Evolutionary conservation across 768 basidiomycete genomes (phyloP).

Genomic region (Panaeolus cyanescens): DNA sequence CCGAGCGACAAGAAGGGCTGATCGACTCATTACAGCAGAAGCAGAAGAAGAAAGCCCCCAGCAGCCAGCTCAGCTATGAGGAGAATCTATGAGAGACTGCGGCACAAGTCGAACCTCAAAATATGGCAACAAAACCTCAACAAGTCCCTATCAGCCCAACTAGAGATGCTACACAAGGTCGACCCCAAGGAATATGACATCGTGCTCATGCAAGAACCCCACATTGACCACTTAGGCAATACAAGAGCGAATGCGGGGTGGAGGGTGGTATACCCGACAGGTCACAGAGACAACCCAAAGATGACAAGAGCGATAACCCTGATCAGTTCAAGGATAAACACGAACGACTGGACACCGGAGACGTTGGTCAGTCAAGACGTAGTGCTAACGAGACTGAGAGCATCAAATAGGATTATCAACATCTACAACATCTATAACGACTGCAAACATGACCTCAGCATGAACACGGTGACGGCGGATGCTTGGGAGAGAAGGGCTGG

Average conservation of each 20-base stretch:
- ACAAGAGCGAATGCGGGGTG: constrained; percentile 12
- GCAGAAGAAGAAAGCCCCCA: too few relatives aligned
- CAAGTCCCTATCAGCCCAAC: too few relatives aligned
- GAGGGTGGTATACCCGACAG: constrained; percentile 13
- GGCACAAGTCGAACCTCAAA: too few relatives aligned
- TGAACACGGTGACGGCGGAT: constrained; percentile 3
- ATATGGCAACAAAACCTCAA: background rate
- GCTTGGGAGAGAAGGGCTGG: too few relatives aligned
- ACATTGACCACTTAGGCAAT: constrained; percentile 22
- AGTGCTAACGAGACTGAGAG: background rate
- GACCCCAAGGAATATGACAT: constrained; percentile 28
- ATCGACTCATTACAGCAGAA: too few relatives aligned
- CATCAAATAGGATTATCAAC: background rate
- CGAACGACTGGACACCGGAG: constrained; percentile 24
- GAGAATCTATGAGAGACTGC: too few relatives aligned
- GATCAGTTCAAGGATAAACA: constrained; percentile 16
- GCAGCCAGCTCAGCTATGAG: too few relatives aligned
- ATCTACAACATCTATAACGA: background rate
- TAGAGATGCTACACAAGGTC: too few relatives aligned
- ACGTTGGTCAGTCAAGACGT: constrained; percentile 22
- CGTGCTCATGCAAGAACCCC: constrained; percentile 39
- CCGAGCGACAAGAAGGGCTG: too few relatives aligned
- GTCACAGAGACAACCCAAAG: background rate
- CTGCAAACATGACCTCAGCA: constrained; percentile 8
- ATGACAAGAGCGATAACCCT: constrained; percentile 17